Evolutionary conservation across 2,329 filamentous ascomycete species (phyloP).

Genomic region (Stemphylium beticola): DNA sequence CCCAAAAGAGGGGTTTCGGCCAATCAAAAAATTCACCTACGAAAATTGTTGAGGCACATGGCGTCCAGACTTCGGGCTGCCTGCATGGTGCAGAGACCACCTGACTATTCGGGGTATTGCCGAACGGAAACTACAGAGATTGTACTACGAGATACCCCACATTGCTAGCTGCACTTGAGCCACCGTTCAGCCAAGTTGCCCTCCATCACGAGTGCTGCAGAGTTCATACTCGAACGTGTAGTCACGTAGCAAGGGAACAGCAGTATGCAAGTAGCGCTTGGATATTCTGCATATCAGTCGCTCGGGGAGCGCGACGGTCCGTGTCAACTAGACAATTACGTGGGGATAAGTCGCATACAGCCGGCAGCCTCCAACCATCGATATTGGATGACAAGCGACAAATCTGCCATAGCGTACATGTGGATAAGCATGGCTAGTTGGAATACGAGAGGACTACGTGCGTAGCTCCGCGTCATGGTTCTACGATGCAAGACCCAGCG

Average conservation of each 20-base stretch:
- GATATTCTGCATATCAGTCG: conserved; percentile 19
- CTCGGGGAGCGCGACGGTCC: conserved; percentile 31
- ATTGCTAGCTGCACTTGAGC: conserved; percentile 10
- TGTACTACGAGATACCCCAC: conserved; percentile 22
- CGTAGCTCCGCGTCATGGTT: conserved; percentile 21
- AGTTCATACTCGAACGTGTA: neutral
- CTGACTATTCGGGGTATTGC: conserved; percentile 35
- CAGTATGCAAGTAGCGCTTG: conserved; percentile 23
- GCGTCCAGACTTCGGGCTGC: conserved; percentile 28
- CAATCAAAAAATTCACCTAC: conserved; percentile 34
- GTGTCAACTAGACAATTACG: conserved; percentile 26
- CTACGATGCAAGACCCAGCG: neutral
- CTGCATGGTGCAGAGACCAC: conserved; percentile 40
- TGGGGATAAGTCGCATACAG: conserved; percentile 13
- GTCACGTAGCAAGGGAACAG: conserved; percentile 20
- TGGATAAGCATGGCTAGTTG: neutral
- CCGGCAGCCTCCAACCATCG: conserved; percentile 15
- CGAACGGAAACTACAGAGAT: conserved; percentile 21
- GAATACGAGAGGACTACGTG: conserved; percentile 21
- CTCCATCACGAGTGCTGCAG: conserved; percentile 4
- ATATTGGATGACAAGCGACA: conserved; percentile 23
- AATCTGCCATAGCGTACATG: conserved; percentile 5
- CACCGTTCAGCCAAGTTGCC: conserved; percentile 1
- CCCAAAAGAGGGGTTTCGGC: conserved; percentile 34
- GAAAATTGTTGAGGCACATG: conserved; percentile 37